These are phyloP conservation scores for Daldinia decipiens DNA, from an alignment of 495 filamentous ascomycete genomes.

Conservation along the genomic window DNA sequence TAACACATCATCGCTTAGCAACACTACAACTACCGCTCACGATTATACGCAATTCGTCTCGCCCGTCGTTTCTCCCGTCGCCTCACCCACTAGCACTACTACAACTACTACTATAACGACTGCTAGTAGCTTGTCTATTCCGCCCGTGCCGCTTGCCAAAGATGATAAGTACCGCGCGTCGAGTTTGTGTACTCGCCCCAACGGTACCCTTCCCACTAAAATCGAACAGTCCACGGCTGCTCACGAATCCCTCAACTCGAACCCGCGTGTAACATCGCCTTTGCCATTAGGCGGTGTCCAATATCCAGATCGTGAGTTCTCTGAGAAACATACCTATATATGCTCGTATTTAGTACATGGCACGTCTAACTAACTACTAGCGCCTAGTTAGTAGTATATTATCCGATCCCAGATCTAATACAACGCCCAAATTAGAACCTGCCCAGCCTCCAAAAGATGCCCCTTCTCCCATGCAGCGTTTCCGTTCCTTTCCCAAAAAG, in stretches of 20 bases:
- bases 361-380: conserved; percentile 68
- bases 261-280: conserved; percentile 13
- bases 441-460: conserved; percentile 36
- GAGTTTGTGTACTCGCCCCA: not conserved
- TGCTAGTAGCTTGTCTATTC: not conserved
- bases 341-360: conserved; percentile 8
- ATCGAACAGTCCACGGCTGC: not conserved
- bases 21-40: not conserved
- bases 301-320: conserved; percentile 63
- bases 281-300: conserved; percentile 39
- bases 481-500: conserved; percentile 78
- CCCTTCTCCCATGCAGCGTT: conserved; percentile 69
- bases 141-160: not conserved
- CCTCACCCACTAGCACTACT: not conserved
- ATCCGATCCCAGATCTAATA: conserved; percentile 25
- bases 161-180: conserved; percentile 8
- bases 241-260: conserved; percentile 21
- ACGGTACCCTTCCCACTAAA: not conserved
- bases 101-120: not conserved
- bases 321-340: not conserved
- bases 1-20: conserved; percentile 8
- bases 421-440: conserved; percentile 6
- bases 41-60: conserved; percentile 1
- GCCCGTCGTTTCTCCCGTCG: not conserved
- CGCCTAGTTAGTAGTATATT: conserved; percentile 70